Evolutionary conservation across 495 filamentous ascomycete species (phyloP), one percentile per base, ranked within the genome.

Genomic region (Cercophora samala): DNA sequence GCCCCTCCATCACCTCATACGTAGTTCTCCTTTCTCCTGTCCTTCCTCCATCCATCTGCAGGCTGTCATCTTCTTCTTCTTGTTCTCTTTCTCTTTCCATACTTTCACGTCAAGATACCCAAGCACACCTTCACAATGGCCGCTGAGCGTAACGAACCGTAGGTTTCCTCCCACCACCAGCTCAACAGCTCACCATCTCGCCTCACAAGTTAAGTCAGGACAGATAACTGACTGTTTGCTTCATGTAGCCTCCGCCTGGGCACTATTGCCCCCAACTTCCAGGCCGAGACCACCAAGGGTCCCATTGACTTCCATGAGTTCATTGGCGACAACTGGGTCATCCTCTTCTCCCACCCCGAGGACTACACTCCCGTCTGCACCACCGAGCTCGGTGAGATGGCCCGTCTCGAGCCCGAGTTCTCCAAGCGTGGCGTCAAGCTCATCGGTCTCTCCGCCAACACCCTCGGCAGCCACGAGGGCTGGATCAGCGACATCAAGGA

Each of bases 401-500:
- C 96, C 72, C 96, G 96, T 81, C 90, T 98, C 69, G 91, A 97
- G 85, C 92, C 93, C 66, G 95, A 99, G 82, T 99, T 99, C 86
- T 85, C 85, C 74, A 92, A 91, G 82, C 91, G 95, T 72, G 91
- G 90, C 66, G 92, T 96, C 76, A 93, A 98, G 89, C 83, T 99
- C 75, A 97, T 99, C 71, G 95, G 95, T 68, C 87, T 99, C 68
- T 95, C 91, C 51, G 91, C 93, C 77, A 92, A 93, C 84, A 91
- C 88, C 58, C 71, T 89, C 66, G 82, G 83, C 69, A 84, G 83
- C 69, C 85, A 89, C 70, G 83, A 82, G 72, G 83, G 81, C 70
- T 97, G 94, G 93, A 93, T 97, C 84, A 90, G 91, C 84, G 96
- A 99, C 78, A 97, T 99, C 74, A 87, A 97, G 75, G 95, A 98